phyloP scores from a whole-genome alignment of 1,139 yeast genomes.

The Diutina siamensis region DNA sequence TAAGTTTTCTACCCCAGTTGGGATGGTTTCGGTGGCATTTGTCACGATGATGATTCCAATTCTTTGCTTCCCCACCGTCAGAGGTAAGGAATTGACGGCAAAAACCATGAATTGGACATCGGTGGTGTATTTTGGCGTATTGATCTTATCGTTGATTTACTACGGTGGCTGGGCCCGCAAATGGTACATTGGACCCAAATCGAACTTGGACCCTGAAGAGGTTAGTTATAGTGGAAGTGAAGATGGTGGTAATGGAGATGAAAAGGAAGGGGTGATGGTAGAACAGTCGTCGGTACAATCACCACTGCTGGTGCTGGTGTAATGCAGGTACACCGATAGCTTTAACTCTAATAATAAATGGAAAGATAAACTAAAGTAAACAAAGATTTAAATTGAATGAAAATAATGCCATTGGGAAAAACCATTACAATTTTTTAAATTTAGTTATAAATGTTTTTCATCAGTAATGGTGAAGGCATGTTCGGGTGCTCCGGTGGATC shows the following conservation, averaged over 20 bases:
- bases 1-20: conserved; percentile 35
- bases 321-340: too few species aligned
- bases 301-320: too few species aligned
- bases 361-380: too few species aligned
- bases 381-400: too few species aligned
- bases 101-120: conserved; percentile 61
- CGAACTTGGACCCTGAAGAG: conserved; percentile 30
- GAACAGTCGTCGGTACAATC: neutral
- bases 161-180: conserved; percentile 47
- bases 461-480: too few species aligned
- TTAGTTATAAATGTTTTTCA: too few species aligned
- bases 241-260: neutral
- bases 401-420: too few species aligned
- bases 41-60: conserved; percentile 56
- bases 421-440: too few species aligned
- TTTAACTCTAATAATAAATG: too few species aligned
- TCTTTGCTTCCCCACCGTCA: conserved; percentile 50
- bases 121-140: conserved; percentile 56
- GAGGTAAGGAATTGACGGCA: conserved; percentile 34
- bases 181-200: conserved; percentile 57
- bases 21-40: conserved; percentile 29
- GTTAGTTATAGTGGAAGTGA: neutral
- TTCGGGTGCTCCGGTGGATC: too few species aligned
- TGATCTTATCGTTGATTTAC: conserved; percentile 42
- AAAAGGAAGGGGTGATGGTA: neutral